These are phyloP conservation scores for Durotheca rogersii DNA, from an alignment of 495 filamentous ascomycete species.

Conservation along the genomic window DNA sequence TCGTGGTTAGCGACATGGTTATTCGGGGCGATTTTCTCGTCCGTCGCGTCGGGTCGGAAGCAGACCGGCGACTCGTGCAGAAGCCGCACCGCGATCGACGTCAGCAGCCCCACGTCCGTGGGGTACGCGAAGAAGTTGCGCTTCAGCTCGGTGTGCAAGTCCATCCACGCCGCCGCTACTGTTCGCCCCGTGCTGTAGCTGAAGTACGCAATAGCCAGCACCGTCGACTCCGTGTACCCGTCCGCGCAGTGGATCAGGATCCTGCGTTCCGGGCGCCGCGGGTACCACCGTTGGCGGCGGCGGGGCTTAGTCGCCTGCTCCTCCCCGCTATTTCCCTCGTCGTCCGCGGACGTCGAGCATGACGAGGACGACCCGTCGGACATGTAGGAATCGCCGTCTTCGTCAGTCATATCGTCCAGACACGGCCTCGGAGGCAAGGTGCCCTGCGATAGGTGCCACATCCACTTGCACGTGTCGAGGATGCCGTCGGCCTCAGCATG, in stretches of 20 bases:
- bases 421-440: conserved; percentile 44
- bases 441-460: conserved; percentile 73
- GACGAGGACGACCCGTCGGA: conserved; percentile 31
- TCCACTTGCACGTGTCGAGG: conserved; percentile 83
- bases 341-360: too few relatives aligned
- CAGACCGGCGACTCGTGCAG: conserved; percentile 51
- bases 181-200: conserved; percentile 85
- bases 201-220: conserved; percentile 84
- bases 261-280: too few relatives aligned
- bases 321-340: too few relatives aligned
- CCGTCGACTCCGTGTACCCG: conserved; percentile 91
- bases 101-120: conserved; percentile 78
- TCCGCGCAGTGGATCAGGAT: conserved; percentile 91
- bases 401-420: conserved; percentile 40
- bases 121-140: conserved; percentile 97
- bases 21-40: too few relatives aligned
- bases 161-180: conserved; percentile 80
- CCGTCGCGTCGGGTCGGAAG: too few relatives aligned
- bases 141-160: conserved; percentile 73
- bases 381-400: conserved; percentile 44
- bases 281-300: too few relatives aligned
- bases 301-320: conserved; percentile 29
- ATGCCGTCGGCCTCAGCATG: conserved; percentile 79
- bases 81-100: conserved; percentile 71
- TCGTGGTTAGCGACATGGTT: too few relatives aligned